Percentiles rank a stretch among this genome's conserved stretches.
Conservation (phyloP, 192 early-diverging fungal genomes). For the Spinellus fusiger region DNA sequence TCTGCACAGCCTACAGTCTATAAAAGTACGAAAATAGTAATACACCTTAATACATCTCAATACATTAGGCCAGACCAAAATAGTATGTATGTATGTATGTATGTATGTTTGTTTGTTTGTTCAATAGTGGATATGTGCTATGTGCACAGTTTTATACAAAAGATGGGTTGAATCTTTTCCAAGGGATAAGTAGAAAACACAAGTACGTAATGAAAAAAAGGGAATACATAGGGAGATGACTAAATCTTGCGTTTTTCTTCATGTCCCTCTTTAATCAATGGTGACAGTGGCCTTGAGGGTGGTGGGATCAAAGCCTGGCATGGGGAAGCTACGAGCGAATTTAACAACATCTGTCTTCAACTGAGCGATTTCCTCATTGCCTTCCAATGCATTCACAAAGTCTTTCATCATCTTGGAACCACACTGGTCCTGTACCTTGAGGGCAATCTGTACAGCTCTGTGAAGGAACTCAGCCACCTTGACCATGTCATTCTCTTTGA, state of each 20-base stretch:
- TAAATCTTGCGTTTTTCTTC: too few relatives aligned
- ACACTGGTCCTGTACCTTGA: slow-evolving; percentile 75
- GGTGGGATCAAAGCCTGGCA: slow-evolving; percentile 75
- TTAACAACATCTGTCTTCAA: slow-evolving; percentile 86
- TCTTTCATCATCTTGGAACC: slow-evolving; percentile 97
- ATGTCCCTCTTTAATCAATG: slow-evolving; percentile 12
- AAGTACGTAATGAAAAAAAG: too few relatives aligned
- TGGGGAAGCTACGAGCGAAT: slow-evolving; percentile 92
- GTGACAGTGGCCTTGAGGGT: slow-evolving; percentile 29
- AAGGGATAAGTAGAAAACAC: too few relatives aligned
- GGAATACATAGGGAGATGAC: too few relatives aligned
- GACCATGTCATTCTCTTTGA: slow-evolving; percentile 97
- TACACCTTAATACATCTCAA: neutral
- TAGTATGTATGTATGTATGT: neutral
- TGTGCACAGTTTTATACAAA: too few relatives aligned
- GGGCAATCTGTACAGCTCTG: slow-evolving; percentile 86
- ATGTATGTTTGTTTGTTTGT: neutral
- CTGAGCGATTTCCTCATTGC: slow-evolving; percentile 70
- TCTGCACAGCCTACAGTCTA: too few relatives aligned
- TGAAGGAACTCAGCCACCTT: slow-evolving; percentile 95
- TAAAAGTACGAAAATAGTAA: too few relatives aligned
- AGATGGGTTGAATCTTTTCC: too few relatives aligned
- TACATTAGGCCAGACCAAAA: neutral
- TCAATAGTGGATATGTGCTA: neutral
- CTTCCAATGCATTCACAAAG: slow-evolving; percentile 81